A percentile compares a stretch with the other conserved stretches of the same genome.
Evolutionary conservation across 495 filamentous ascomycete genomes (phyloP).

Genomic region (Aspergillus taichungensis): DNA sequence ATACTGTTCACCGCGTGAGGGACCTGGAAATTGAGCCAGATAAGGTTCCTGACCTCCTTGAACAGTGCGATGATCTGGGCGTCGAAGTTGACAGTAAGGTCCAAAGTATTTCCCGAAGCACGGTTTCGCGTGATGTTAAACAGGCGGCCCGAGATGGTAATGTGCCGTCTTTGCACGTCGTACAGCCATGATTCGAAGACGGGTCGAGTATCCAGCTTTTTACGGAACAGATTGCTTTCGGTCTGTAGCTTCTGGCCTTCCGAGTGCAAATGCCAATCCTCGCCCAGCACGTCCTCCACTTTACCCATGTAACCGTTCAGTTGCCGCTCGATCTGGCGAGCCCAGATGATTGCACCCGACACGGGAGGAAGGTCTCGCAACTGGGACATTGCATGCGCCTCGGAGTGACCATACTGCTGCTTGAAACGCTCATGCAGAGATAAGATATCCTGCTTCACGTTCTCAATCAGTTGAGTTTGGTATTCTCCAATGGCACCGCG

Average conservation of each 20-base stretch:
- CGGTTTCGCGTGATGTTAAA: constrained; percentile 86
- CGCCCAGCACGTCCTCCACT: constrained; percentile 88
- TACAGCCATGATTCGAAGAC: constrained; percentile 93
- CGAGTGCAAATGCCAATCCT: constrained; percentile 86
- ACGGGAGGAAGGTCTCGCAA: constrained; percentile 90
- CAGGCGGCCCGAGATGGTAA: constrained; percentile 82
- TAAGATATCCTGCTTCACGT: constrained; percentile 90
- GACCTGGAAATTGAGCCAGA: constrained; percentile 86
- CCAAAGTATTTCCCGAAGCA: constrained; percentile 73
- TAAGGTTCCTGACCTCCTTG: constrained; percentile 95
- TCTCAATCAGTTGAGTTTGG: constrained; percentile 92
- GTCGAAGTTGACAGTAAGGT: constrained; percentile 93
- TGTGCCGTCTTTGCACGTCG: constrained; percentile 75
- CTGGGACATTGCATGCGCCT: constrained; percentile 96
- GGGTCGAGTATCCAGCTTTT: constrained; percentile 86
- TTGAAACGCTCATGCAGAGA: constrained; percentile 94
- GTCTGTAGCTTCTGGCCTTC: constrained; percentile 89
- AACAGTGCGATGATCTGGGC: constrained; percentile 93
- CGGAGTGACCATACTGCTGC: constrained; percentile 95
- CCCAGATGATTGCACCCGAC: constrained; percentile 95
- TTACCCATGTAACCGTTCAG: constrained; percentile 94
- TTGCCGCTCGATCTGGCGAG: constrained; percentile 90
- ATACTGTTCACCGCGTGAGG: constrained; percentile 90
- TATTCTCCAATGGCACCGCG: constrained; percentile 95
- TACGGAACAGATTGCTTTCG: constrained; percentile 83